Conservation (phyloP, 257 asterid species). For the Solanum ahanhuiri region DNA sequence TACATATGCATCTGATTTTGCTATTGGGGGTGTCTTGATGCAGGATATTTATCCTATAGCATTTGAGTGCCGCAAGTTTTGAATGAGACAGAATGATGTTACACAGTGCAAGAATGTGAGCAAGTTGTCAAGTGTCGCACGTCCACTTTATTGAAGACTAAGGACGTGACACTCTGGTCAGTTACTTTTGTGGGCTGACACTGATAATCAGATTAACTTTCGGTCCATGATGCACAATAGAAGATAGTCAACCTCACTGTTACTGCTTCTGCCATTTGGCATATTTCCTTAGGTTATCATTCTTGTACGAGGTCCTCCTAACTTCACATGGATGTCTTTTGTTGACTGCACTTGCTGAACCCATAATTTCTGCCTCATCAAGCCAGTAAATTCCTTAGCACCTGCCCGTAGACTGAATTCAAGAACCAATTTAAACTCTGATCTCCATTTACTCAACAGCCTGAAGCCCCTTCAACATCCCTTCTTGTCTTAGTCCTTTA, state of each 20-base stretch:
- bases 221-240: neutral
- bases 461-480: neutral
- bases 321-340: neutral
- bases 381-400: neutral
- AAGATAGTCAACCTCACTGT: neutral
- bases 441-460: neutral
- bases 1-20: neutral
- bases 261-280: neutral
- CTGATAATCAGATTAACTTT: neutral
- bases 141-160: neutral
- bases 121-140: neutral
- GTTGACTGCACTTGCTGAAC: neutral
- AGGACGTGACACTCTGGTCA: neutral
- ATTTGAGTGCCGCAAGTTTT: neutral
- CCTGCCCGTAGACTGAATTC: neutral
- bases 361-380: neutral
- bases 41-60: neutral
- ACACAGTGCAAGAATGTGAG: neutral
- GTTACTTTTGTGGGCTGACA: neutral
- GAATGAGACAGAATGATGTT: neutral
- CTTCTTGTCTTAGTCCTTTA: neutral
- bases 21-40: neutral
- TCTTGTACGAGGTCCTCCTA: neutral
- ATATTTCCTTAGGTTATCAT: neutral
- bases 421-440: neutral